A percentile compares a stretch with the other conserved stretches of the same genome.
Conservation (phyloP, 2,329 filamentous ascomycete genomes). For the Rosellinia necatrix region DNA sequence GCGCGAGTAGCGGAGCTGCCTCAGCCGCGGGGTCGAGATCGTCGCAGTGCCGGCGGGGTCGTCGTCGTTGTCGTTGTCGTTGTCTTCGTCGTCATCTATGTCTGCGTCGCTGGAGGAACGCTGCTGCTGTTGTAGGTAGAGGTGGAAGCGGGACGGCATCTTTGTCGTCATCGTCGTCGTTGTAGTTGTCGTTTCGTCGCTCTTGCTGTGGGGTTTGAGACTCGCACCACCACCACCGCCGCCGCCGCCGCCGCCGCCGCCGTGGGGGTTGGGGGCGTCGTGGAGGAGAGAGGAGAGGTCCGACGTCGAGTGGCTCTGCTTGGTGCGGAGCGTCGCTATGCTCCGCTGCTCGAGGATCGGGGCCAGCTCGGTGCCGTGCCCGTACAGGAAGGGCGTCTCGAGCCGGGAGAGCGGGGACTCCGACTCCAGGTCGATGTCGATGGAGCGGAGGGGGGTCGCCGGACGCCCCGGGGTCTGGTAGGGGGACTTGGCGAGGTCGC, state of each 20-base stretch:
- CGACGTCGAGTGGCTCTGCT: slow-evolving; percentile 33
- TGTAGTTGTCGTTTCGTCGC: not conserved
- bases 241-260: not conserved
- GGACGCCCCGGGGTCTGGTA: slow-evolving; percentile 30
- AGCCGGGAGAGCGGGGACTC: slow-evolving; percentile 39
- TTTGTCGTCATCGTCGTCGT: not conserved
- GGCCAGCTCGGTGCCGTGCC: slow-evolving; percentile 45
- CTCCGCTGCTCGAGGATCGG: slow-evolving; percentile 50
- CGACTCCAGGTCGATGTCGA: slow-evolving; percentile 32
- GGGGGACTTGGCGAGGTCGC: slow-evolving; percentile 35
- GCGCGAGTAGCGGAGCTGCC: slow-evolving; percentile 25
- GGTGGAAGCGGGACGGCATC: not conserved
- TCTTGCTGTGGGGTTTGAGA: slow-evolving; percentile 9
- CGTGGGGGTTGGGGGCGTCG: slow-evolving; percentile 23
- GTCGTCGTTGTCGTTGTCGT: slow-evolving; percentile 34
- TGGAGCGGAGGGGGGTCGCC: slow-evolving; percentile 21
- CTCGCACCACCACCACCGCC: not conserved
- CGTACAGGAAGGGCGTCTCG: slow-evolving; percentile 45
- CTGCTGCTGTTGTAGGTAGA: slow-evolving; percentile 35
- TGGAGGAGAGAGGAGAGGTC: slow-evolving; percentile 39
- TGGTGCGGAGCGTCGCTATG: slow-evolving; percentile 40
- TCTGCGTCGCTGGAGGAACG: slow-evolving; percentile 44
- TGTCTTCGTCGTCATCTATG: slow-evolving; percentile 21
- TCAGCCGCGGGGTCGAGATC: slow-evolving; percentile 14
- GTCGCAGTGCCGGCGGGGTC: not conserved